Evolutionary conservation across 305 asterid genomes (phyloP), one percentile per base, ranked within the genome.

Genomic region (Plantago lanceolata): DNA sequence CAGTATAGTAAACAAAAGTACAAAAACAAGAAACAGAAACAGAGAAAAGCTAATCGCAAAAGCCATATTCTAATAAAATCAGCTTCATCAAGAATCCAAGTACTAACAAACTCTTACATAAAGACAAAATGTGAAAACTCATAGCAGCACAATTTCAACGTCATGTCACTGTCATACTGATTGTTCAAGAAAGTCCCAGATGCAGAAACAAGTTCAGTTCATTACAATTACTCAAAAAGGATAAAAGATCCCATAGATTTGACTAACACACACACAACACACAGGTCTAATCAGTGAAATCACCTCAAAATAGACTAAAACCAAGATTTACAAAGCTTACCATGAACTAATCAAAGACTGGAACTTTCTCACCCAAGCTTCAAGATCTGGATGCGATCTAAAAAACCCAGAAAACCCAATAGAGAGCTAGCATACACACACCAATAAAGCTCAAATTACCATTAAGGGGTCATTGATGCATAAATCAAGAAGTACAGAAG

Each of bases 341-440:
- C 50, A 16, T 33, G 40, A 61, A 47, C 65, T 17, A 5, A 24
- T 47, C 49, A 60, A 60, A 35, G 19, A 21, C 55, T 28, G 55
- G 45, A 19, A 31, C 24, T 61, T 45, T 45, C 11, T 61, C 3
- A 44, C 2, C 55, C 55, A 61, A 60, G 54, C n/a, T 19, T 44
- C 33, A 35, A 60, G 65, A 61, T 61, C 65, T 61, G 55, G 55
- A 11, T 17, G 17, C 55, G 65, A 61, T 61, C 65, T 45, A 45
- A 9, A 61, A 61, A 61, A 45, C 65, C 52, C 29, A 59, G 53
- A 6, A 6, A 57, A 31, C 62, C 43, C 8, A 37, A 12, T 16
- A 58, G 37, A 58, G 1, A 17, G 21, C 2, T 9, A 19, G n/a
- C 19, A n/a, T 19, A 14, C 16, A 59, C 35, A 43, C 52, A 59